A percentile compares a stretch with the other conserved stretches of the same genome.
Evolutionary conservation across 1,284 basidiomycete genomes (phyloP).

Genomic region (Peniophora sp.): DNA sequence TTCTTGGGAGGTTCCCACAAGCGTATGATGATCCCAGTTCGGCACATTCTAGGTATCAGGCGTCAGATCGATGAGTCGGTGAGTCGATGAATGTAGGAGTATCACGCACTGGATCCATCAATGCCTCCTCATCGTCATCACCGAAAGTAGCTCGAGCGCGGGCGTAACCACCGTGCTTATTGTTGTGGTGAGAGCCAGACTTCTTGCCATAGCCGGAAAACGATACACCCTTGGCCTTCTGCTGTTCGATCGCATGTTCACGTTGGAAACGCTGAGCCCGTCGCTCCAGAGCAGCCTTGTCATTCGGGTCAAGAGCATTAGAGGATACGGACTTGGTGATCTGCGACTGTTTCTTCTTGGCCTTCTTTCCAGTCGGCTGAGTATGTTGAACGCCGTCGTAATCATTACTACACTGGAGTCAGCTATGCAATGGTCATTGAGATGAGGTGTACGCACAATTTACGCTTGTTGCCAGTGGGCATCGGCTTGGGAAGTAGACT

Average conservation of each 20-base stretch:
- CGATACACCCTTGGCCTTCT: conserved; percentile 32
- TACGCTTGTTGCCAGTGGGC: conserved; percentile 55
- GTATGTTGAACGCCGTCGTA: conserved; percentile 29
- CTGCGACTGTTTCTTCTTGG: conserved; percentile 45
- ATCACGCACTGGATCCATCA: conserved; percentile 58
- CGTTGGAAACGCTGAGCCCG: conserved; percentile 73
- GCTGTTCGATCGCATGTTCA: conserved; percentile 74
- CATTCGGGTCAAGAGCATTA: conserved; percentile 44
- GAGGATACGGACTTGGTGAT: conserved; percentile 33
- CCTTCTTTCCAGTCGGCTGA: conserved; percentile 46
- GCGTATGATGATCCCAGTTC: conserved; percentile 94
- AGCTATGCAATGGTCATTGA: background rate
- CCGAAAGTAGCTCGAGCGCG: conserved; percentile 37
- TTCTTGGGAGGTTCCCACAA: conserved; percentile 84
- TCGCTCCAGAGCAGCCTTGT: conserved; percentile 59
- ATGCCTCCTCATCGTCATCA: conserved; percentile 51
- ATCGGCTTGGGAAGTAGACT: conserved; percentile 63
- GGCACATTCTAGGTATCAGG: conserved; percentile 72
- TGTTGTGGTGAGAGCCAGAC: conserved; percentile 33
- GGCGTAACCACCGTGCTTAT: conserved; percentile 43
- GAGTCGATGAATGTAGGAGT: background rate
- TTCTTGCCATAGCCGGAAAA: conserved; percentile 15
- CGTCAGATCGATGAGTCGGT: too few species aligned
- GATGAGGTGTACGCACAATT: conserved; percentile 35
- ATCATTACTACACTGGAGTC: conserved; percentile 1